Base-by-base conservation (phyloP, 2,329 filamentous ascomycete genomes). In the Byssochlamys sp. region DNA sequence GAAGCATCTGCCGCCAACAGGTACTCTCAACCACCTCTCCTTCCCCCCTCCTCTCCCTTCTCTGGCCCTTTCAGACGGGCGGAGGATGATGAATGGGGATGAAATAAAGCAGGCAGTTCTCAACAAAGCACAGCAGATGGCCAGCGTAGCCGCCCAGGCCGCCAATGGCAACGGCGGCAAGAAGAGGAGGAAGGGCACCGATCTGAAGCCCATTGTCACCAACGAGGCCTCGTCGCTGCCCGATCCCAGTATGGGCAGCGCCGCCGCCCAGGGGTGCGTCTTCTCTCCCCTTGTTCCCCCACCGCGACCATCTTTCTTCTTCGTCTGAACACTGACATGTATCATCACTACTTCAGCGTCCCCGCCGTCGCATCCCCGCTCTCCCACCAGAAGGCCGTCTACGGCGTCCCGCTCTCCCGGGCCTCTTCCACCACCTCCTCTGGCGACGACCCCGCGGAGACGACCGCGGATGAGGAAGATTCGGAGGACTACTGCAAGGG, bases 401-500 rank as follows among this genome's bases (percentile, higher is more conserved):
- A 80, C 73, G 73, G 75, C 61, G 75, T 78, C 74, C 78, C 78
- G 78, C 81, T 84, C 76, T 86, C 77, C 80, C 81, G 86, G 66
- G 92, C 90, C 61, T 88, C 89, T 59, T 87, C 87, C 55, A 45
- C 39, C n/a, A 88, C 89, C 55, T 84, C 85, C 57, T 89, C 89
- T 52, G 86, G 84, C 66, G 91, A 92, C 75, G 91, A 96, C 72
- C 82, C 84, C 66, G 84, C 88, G 74, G 91, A 96, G 69, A 91
- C 94, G 71, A 95, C 92, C 45, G 92, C 91, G 70, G 94, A 97
- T 72, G 94, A 99, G 77, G 94, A 99, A 77, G 94, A 99, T 75
- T 96, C 90, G 53, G 92, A 97, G 76, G 94, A 99, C 75, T 99
- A 99, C 79, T 96, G 92, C 83, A 97, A 97, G 77, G 94, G 94